Evolutionary conservation across 2,329 filamentous ascomycete species (phyloP).

Genomic region (Myrmaecium sp.): DNA sequence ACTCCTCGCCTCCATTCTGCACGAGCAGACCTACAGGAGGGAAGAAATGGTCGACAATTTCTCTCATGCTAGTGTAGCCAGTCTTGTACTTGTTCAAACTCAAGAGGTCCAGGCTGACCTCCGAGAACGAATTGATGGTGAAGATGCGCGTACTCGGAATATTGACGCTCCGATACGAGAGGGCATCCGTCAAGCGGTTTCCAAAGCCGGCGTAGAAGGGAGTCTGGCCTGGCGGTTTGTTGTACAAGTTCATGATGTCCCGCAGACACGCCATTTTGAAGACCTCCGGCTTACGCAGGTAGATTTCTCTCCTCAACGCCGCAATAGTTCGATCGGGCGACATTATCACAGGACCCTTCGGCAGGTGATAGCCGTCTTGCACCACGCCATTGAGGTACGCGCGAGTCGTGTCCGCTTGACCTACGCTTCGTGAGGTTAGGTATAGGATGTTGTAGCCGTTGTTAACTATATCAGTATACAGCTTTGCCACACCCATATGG

Average conservation of each 20-base stretch:
- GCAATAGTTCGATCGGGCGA: constrained; percentile 92
- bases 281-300: constrained; percentile 88
- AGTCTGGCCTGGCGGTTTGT: constrained; percentile 39
- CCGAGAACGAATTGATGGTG: constrained; percentile 95
- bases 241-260: constrained; percentile 83
- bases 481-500: constrained; percentile 85
- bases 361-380: constrained; percentile 74
- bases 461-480: constrained; percentile 86
- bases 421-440: constrained; percentile 82
- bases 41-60: constrained; percentile 97
- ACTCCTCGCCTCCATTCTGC: constrained; percentile 80
- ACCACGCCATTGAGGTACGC: constrained; percentile 78
- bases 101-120: constrained; percentile 79
- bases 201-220: constrained; percentile 97
- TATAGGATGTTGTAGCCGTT: constrained; percentile 99
- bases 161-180: constrained; percentile 90
- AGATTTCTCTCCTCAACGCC: constrained; percentile 78
- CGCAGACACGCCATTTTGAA: constrained; percentile 99
- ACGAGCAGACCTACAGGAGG: constrained; percentile 77
- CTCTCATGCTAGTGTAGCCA: constrained; percentile 91
- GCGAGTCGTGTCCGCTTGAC: constrained; percentile 78
- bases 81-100: constrained; percentile 90
- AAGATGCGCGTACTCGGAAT: constrained; percentile 91
- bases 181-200: constrained; percentile 86
- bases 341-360: constrained; percentile 83